A percentile compares a stretch with the other conserved stretches of the same genome.
Conservation (phyloP, 2,329 filamentous ascomycete species). For the Sarocladiaceae sp. region DNA sequence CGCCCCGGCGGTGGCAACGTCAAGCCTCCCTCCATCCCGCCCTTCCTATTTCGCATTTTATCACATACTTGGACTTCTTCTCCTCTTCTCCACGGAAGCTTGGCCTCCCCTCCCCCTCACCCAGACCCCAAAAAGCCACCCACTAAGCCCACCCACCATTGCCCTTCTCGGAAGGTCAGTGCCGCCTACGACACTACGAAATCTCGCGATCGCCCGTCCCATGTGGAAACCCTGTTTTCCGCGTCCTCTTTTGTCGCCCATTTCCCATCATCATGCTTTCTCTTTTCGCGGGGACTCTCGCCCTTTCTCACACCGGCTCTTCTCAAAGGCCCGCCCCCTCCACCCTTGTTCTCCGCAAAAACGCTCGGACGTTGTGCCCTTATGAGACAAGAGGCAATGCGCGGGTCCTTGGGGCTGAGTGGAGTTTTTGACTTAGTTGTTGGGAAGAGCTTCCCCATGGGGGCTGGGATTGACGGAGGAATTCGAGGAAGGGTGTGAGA, state of each 20-base stretch:
- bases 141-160: not conserved
- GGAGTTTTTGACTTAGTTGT: not conserved
- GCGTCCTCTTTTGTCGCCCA: not conserved
- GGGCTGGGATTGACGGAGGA: not conserved
- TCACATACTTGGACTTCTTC: not conserved
- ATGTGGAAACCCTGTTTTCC: conserved; percentile 5
- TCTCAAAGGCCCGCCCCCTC: not conserved
- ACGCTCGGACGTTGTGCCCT: conserved; percentile 1
- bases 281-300: too few species aligned
- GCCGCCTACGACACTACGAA: not conserved
- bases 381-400: not conserved
- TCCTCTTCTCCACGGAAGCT: not conserved
- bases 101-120: not conserved
- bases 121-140: not conserved
- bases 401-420: not conserved
- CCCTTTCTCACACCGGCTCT: too few species aligned
- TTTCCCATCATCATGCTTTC: not conserved
- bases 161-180: conserved; percentile 7
- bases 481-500: not conserved
- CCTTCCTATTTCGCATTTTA: too few species aligned
- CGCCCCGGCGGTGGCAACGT: not conserved
- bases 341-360: not conserved
- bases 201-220: conserved; percentile 6
- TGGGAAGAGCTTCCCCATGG: not conserved
- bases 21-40: not conserved